Percentiles rank a stretch among this genome's conserved stretches.
phyloP scores from a whole-genome alignment of 2,329 filamentous ascomycete species.

The Pseudogymnoascus sp. region DNA sequence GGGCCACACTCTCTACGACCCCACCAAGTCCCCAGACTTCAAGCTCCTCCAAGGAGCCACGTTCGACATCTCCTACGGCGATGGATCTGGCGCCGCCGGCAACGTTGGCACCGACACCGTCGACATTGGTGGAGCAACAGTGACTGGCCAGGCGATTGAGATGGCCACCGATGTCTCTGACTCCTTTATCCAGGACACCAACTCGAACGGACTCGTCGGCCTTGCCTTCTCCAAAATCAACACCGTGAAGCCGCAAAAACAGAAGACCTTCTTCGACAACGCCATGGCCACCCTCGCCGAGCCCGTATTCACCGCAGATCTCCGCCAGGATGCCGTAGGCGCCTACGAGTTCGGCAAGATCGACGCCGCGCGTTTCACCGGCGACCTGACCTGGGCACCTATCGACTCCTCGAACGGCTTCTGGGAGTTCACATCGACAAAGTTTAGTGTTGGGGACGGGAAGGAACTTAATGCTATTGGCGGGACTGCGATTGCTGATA shows the following conservation, averaged over 20 bases:
- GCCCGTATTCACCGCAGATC: slow-evolving; percentile 52
- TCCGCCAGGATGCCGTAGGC: slow-evolving; percentile 40
- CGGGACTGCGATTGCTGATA: slow-evolving; percentile 36
- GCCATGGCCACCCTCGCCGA: slow-evolving; percentile 29
- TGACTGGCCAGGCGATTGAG: slow-evolving; percentile 29
- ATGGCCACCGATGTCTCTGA: slow-evolving; percentile 28
- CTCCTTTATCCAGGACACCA: slow-evolving; percentile 30
- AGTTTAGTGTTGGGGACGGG: slow-evolving; percentile 35
- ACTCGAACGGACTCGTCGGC: slow-evolving; percentile 54
- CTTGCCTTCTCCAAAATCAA: slow-evolving; percentile 39
- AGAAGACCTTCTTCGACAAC: slow-evolving; percentile 32
- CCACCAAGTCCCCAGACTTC: slow-evolving; percentile 26
- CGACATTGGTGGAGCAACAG: slow-evolving; percentile 29
- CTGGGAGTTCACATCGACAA: slow-evolving; percentile 49
- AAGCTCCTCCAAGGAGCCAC: slow-evolving; percentile 25
- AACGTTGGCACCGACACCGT: slow-evolving; percentile 31
- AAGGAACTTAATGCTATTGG: slow-evolving; percentile 53
- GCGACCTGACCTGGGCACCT: slow-evolving; percentile 42
- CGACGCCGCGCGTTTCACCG: slow-evolving; percentile 45
- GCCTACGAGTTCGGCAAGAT: slow-evolving; percentile 52
- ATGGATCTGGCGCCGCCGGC: slow-evolving; percentile 33
- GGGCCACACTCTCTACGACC: slow-evolving; percentile 28
- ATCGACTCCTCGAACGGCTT: slow-evolving; percentile 44
- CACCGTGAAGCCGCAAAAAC: slow-evolving; percentile 27
- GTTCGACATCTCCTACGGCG: slow-evolving; percentile 31